Evolutionary conservation across 345 rosid genomes (phyloP).

Genomic region (Mallotus nudiflorus): DNA sequence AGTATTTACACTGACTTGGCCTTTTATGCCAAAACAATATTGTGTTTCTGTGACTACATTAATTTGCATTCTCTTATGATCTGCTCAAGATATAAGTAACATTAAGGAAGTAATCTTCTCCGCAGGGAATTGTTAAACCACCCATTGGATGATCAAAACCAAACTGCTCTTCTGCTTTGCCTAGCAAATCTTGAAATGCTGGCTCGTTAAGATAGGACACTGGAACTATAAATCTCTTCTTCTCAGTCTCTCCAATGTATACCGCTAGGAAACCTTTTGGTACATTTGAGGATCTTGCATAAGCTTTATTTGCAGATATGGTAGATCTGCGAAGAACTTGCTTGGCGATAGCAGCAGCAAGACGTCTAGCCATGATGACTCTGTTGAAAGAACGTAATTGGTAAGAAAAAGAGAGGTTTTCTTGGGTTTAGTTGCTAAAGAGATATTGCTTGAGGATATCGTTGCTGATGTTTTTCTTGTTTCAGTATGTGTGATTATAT

Average conservation of each 20-base stretch:
- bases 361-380: no score
- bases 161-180: constrained; percentile 14
- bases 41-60: background rate
- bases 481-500: no score
- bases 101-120: constrained; percentile 14
- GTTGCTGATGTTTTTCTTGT: no score
- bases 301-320: no score
- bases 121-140: constrained; percentile 18
- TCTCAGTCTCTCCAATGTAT: constrained; percentile 4
- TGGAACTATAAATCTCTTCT: constrained; percentile 22
- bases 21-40: background rate
- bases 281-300: no score
- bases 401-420: no score
- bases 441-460: no score
- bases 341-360: no score
- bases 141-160: constrained; percentile 22
- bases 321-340: no score
- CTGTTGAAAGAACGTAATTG: no score
- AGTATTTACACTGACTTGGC: constrained; percentile 1
- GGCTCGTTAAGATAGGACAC: constrained; percentile 16
- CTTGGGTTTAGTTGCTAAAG: no score
- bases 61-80: background rate
- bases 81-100: constrained; percentile 22
- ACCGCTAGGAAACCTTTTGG: constrained; percentile 17
- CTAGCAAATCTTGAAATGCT: constrained; percentile 11